Base-by-base conservation (phyloP, 2,329 filamentous ascomycete genomes). In the Incumbomyces lentus region DNA sequence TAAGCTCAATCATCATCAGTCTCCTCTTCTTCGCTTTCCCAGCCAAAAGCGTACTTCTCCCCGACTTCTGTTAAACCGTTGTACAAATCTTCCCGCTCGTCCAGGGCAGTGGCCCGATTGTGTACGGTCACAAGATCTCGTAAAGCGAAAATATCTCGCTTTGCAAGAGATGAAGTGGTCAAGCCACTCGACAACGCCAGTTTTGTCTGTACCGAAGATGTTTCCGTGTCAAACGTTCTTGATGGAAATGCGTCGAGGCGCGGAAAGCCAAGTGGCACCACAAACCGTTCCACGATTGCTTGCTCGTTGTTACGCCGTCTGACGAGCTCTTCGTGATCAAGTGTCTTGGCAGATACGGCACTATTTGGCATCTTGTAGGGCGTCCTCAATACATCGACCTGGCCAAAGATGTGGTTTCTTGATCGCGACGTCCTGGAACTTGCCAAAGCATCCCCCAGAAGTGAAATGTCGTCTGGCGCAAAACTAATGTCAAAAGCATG, bases 41-140 rank as follows among this genome's bases (percentile, higher is more conserved):
- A 60, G 8, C 55, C 54, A 48, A 49, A 48, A 22, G 3, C 42
- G 62, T 95, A 96, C 49, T 85, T 85, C 59, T 95, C 89, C 1
- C 84, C 82, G 58, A 96, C 81, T 49, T 85, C 82, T 18, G 84
- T 80, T 33, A 98, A 70, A 11, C 84, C 81, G 59, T 94, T 92
- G 38, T 79, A 78, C n/a, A 96, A 70, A 2, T 73, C 72, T 65
- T 98, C 92, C 35, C 90, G 76, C 59, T 96, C 89, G 49, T 93
- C 86, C 2, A 90, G 57, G 0, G 73, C 71, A 13, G 89, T 71
- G 10, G 77, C 69, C 50, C 78, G 73, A n/a, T 74, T 64, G 48
- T 72, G 51, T 81, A 75, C 13, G 75, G 67, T 11, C 14, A 84
- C 79, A 11, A 83, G 71, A 17, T 73, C 68, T 54, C 84, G 79